These are phyloP conservation scores for Rubia yunnanensis DNA, from an alignment of 257 asterid species.

Conservation along the genomic window DNA sequence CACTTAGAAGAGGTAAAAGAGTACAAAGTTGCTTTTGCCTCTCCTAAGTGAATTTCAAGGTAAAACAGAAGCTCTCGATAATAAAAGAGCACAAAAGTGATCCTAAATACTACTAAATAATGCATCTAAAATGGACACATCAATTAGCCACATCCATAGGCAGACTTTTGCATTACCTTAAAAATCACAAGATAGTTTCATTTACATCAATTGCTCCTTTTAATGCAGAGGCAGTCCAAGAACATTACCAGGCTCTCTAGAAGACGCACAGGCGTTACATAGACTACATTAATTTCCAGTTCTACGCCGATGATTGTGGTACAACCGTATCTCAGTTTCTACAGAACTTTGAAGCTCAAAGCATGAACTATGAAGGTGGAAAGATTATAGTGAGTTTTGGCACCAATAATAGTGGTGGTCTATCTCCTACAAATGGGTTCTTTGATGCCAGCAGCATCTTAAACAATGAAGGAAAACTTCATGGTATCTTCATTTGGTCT, in stretches of 20 bases:
- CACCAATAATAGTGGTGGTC: slow-evolving; percentile 57
- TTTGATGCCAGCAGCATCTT: slow-evolving; percentile 47
- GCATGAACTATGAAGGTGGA: slow-evolving; percentile 43
- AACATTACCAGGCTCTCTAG: slow-evolving; percentile 60
- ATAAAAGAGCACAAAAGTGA: no score
- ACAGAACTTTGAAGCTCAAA: slow-evolving; percentile 44
- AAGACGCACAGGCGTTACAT: slow-evolving; percentile 43
- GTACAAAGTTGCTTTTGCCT: no score
- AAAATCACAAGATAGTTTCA: slow-evolving; percentile 37
- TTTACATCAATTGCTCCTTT: slow-evolving; percentile 67
- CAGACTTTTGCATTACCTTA: slow-evolving; percentile 38
- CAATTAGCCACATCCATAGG: slow-evolving; percentile 77
- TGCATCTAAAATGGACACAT: no score
- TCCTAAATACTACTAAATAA: no score
- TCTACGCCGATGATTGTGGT: slow-evolving; percentile 45
- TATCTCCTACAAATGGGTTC: slow-evolving; percentile 53
- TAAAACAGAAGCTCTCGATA: no score
- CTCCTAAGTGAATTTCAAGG: no score
- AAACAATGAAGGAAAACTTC: slow-evolving; percentile 45
- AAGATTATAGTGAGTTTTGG: slow-evolving; percentile 50
- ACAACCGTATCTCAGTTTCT: slow-evolving; percentile 52
- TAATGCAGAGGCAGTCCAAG: slow-evolving; percentile 33
- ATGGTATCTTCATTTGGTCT: slow-evolving; percentile 74
- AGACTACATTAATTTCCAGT: slow-evolving; percentile 68
- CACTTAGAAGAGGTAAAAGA: no score